Percentiles rank a stretch among this genome's conserved stretches.
Evolutionary conservation across 768 basidiomycete genomes (phyloP).

Genomic region (Agaricus sinodeliciosus): DNA sequence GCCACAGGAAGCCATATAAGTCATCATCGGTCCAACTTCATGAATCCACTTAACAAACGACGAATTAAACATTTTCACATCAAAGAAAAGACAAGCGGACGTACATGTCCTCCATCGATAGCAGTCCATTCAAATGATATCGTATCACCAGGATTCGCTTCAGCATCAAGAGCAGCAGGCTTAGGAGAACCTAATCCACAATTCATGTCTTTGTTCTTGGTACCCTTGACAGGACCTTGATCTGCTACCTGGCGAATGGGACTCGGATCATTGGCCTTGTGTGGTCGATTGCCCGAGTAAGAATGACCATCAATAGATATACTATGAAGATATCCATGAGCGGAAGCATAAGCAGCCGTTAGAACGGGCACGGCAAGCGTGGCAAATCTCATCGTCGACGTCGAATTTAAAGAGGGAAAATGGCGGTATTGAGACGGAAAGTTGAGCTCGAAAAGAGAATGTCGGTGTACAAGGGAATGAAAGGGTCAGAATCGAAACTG

Average conservation of each 20-base stretch:
- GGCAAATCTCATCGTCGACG: constrained; percentile 19
- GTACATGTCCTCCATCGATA: constrained; percentile 30
- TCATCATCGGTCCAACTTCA: constrained; percentile 63
- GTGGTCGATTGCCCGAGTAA: constrained; percentile 23
- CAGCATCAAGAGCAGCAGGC: constrained; percentile 40
- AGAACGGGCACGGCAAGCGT: constrained; percentile 26
- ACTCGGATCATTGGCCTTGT: constrained; percentile 19
- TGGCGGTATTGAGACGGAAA: too few relatives aligned
- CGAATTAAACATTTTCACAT: neutral
- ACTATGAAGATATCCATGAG: constrained; percentile 36
- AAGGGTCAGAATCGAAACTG: too few relatives aligned
- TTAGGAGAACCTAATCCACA: constrained; percentile 46
- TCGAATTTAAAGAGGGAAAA: too few relatives aligned
- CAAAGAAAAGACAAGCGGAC: constrained; percentile 12
- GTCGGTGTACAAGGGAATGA: too few relatives aligned
- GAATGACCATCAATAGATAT: constrained; percentile 33
- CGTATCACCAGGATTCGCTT: constrained; percentile 53
- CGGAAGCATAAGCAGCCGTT: constrained; percentile 30
- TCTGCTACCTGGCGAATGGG: constrained; percentile 35
- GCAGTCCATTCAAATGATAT: constrained; percentile 53
- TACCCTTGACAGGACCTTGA: constrained; percentile 43
- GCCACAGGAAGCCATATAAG: constrained; percentile 66
- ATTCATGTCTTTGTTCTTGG: constrained; percentile 46
- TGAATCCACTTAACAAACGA: constrained; percentile 37
- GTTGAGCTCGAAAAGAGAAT: too few relatives aligned